Conservation (phyloP, 139 green algal genomes). For the Auxenochlorella pyrenoidosa region DNA sequence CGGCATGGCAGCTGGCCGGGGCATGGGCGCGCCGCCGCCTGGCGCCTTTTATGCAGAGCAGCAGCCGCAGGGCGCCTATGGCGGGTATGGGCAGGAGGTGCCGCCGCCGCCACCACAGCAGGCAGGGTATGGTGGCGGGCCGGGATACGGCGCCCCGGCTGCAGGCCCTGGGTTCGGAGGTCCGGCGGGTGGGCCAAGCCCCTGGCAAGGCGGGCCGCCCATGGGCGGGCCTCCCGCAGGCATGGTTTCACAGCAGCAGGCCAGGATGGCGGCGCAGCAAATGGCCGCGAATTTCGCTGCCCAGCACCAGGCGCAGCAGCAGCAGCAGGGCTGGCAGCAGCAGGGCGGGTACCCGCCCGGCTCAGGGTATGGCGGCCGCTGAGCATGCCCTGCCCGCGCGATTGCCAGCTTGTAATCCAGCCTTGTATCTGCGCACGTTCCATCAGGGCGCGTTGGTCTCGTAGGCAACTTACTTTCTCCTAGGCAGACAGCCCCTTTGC, state of each 20-base stretch:
- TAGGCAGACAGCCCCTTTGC: too few relatives aligned
- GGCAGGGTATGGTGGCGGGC: neutral
- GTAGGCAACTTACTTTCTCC: too few relatives aligned
- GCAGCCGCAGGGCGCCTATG: constrained; percentile 8
- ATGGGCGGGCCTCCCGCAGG: neutral
- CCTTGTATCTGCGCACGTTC: too few relatives aligned
- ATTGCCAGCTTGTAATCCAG: too few relatives aligned
- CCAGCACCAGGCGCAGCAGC: constrained; percentile 2
- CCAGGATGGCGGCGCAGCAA: neutral
- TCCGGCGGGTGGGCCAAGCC: neutral
- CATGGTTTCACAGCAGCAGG: neutral
- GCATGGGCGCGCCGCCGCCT: neutral
- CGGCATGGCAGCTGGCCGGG: neutral
- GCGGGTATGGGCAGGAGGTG: neutral
- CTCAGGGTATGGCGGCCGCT: too few relatives aligned
- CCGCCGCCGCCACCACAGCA: constrained; percentile 2
- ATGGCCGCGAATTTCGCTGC: neutral
- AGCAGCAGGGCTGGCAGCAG: constrained; percentile 21
- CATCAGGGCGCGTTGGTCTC: too few relatives aligned
- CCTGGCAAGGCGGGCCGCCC: neutral
- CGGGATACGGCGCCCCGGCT: neutral
- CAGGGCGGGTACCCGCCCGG: neutral
- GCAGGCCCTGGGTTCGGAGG: neutral
- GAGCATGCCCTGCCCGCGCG: too few relatives aligned
- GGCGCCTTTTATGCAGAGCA: neutral